A percentile compares a stretch with the other conserved stretches of the same genome.
Evolutionary conservation across 2,329 filamentous ascomycete species (phyloP).

Genomic region (Trichoderma hamatum): DNA sequence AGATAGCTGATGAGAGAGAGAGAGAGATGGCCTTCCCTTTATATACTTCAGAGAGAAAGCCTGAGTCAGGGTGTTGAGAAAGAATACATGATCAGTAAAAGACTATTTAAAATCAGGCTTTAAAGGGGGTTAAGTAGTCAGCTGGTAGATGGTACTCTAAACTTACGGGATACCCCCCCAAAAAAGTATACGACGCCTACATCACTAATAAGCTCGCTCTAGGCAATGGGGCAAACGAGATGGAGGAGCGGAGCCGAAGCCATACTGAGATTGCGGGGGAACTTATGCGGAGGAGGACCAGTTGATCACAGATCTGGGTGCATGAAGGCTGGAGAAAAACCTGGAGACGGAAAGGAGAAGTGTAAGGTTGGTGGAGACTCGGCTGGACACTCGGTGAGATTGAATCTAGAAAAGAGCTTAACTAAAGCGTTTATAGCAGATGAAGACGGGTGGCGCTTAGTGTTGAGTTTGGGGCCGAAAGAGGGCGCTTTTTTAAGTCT

Average conservation of each 20-base stretch:
- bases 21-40: neutral
- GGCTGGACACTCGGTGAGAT: neutral
- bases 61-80: neutral
- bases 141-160: neutral
- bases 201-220: neutral
- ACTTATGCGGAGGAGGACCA: neutral
- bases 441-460: neutral
- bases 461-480: neutral
- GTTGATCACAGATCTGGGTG: neutral
- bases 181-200: neutral
- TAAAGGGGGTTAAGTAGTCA: neutral
- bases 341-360: neutral
- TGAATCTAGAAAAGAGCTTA: neutral
- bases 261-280: constrained; percentile 1
- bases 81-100: neutral
- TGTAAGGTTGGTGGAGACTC: neutral
- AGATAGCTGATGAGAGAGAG: neutral
- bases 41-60: neutral
- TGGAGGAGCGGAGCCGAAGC: constrained; percentile 1
- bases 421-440: neutral
- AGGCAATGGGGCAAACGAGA: neutral
- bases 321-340: neutral
- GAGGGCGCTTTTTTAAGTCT: neutral
- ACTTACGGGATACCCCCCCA: neutral
- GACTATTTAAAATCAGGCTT: neutral